A percentile compares a stretch with the other conserved stretches of the same genome.
Evolutionary conservation across 2,329 filamentous ascomycete species (phyloP).

Genomic region (Aspergillus tanneri): DNA sequence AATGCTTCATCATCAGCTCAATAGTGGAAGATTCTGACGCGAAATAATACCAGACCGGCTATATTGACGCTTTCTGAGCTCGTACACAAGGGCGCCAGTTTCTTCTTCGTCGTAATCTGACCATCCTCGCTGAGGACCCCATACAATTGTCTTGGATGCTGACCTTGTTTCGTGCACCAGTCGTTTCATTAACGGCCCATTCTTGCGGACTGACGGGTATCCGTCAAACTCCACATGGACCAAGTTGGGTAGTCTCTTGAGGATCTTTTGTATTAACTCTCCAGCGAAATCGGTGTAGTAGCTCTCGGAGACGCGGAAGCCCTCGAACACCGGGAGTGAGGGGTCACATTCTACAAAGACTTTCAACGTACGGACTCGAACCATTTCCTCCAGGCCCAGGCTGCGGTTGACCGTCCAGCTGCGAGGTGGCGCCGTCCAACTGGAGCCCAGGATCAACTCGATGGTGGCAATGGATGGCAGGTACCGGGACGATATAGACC

Average conservation of each 20-base stretch:
- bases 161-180: constrained; percentile 40
- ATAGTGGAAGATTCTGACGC: background rate
- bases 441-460: constrained; percentile 59
- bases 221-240: constrained; percentile 57
- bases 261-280: constrained; percentile 49
- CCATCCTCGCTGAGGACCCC: constrained; percentile 44
- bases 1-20: background rate
- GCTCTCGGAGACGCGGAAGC: constrained; percentile 56
- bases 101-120: constrained; percentile 31
- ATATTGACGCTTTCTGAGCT: constrained; percentile 4
- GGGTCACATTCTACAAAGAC: constrained; percentile 61
- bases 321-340: constrained; percentile 54
- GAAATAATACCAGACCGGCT: background rate
- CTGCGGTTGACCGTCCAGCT: constrained; percentile 53
- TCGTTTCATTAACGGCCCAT: constrained; percentile 52
- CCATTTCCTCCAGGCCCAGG: constrained; percentile 52
- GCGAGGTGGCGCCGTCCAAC: constrained; percentile 57
- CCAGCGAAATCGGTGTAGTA: constrained; percentile 60
- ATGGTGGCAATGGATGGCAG: constrained; percentile 52
- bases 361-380: constrained; percentile 49
- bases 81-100: constrained; percentile 14
- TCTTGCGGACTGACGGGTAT: constrained; percentile 53
- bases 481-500: constrained; percentile 53
- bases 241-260: constrained; percentile 51
- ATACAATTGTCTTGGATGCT: constrained; percentile 37